Evolutionary conservation across 1,284 basidiomycete species (phyloP).

Genomic region (Marasmius tenuissimus): DNA sequence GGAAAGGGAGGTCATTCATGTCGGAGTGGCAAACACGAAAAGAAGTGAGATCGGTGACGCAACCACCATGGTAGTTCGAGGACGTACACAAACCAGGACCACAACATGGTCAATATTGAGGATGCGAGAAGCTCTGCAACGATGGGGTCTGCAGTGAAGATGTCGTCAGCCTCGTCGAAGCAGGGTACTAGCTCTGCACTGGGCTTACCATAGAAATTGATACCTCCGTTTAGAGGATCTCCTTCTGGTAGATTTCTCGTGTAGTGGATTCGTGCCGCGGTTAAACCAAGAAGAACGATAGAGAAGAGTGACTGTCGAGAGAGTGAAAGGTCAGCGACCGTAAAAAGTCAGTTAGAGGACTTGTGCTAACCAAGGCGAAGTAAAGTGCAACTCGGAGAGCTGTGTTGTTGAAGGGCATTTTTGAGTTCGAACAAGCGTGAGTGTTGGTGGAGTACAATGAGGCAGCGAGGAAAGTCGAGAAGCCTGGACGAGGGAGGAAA

Average conservation of each 20-base stretch:
- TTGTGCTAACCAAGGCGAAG: constrained; percentile 1
- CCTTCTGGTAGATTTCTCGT: constrained; percentile 57
- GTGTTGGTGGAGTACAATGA: background rate
- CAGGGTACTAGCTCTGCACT: background rate
- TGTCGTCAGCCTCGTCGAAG: background rate
- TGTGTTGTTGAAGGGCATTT: background rate
- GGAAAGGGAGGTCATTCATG: constrained; percentile 5
- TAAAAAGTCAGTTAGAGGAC: background rate
- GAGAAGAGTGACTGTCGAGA: constrained; percentile 10
- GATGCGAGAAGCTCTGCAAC: constrained; percentile 66
- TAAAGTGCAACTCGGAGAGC: constrained; percentile 11
- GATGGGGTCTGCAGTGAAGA: constrained; percentile 52
- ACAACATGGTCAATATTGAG: constrained; percentile 58
- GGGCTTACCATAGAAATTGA: constrained; percentile 58
- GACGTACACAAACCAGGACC: constrained; percentile 67
- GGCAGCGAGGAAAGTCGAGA: background rate
- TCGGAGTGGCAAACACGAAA: background rate
- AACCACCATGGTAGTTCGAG: background rate
- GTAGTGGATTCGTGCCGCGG: constrained; percentile 39
- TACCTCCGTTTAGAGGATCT: constrained; percentile 63
- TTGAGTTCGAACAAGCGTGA: background rate
- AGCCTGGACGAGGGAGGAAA: background rate
- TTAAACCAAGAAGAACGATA: constrained; percentile 8
- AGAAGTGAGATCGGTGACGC: background rate
- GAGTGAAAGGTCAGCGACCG: background rate